phyloP scores from a whole-genome alignment of 2,329 filamentous ascomycete species.

The Penicillium sp. region DNA sequence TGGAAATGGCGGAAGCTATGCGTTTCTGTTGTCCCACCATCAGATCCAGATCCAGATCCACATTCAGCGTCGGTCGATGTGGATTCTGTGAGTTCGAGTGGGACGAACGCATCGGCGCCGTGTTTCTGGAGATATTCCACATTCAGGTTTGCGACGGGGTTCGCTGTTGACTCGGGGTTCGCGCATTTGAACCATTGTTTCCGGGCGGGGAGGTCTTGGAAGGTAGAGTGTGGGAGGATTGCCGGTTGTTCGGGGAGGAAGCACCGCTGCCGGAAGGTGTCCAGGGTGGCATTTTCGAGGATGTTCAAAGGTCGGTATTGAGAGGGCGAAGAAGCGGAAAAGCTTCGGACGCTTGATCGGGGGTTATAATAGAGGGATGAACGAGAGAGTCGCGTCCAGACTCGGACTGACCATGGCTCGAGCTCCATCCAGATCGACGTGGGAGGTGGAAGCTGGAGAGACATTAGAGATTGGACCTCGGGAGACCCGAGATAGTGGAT shows the following conservation, averaged over 20 bases:
- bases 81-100: conserved; percentile 55
- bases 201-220: conserved; percentile 52
- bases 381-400: conserved; percentile 5
- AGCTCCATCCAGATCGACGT: conserved; percentile 28
- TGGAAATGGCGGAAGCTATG: conserved; percentile 47
- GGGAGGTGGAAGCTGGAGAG: not conserved
- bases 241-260: conserved; percentile 55
- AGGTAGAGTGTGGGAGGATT: conserved; percentile 48
- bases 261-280: conserved; percentile 53
- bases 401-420: conserved; percentile 23
- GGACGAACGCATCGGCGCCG: conserved; percentile 52
- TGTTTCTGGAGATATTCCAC: conserved; percentile 44
- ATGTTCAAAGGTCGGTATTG: conserved; percentile 27
- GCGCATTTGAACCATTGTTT: conserved; percentile 57
- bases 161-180: conserved; percentile 34
- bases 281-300: conserved; percentile 37
- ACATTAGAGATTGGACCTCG: not conserved
- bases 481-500: not conserved
- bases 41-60: not conserved
- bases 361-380: not conserved
- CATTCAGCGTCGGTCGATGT: not conserved
- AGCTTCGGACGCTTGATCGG: not conserved
- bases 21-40: conserved; percentile 5
- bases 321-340: conserved; percentile 6
- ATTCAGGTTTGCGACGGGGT: conserved; percentile 35